Conservation (phyloP, 2,329 filamentous ascomycete genomes). For the Balansia obtecta region DNA sequence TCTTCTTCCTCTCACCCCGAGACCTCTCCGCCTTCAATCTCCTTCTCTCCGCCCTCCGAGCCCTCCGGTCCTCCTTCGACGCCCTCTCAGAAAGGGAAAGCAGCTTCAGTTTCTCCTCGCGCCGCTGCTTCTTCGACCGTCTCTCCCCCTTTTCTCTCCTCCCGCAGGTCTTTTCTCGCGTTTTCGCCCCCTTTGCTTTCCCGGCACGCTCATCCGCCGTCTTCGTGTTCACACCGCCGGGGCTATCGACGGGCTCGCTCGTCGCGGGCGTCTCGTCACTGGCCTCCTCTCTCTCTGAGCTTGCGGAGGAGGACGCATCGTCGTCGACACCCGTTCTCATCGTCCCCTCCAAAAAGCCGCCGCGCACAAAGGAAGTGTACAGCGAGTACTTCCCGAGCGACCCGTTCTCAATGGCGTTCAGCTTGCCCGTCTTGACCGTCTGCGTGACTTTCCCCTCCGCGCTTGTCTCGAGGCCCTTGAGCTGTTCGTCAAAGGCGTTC, state of each 20-base stretch:
- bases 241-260: constrained; percentile 17
- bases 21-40: constrained; percentile 17
- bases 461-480: constrained; percentile 64
- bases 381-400: constrained; percentile 48
- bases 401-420: constrained; percentile 43
- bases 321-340: constrained; percentile 24
- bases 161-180: neutral
- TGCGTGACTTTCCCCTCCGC: constrained; percentile 43
- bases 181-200: constrained; percentile 13
- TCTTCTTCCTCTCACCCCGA: constrained; percentile 10
- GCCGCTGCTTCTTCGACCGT: constrained; percentile 13
- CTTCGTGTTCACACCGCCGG: neutral
- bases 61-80: constrained; percentile 31
- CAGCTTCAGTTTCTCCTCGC: constrained; percentile 2
- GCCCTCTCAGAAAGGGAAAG: constrained; percentile 6
- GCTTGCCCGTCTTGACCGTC: constrained; percentile 39
- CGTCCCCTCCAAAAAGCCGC: constrained; percentile 66
- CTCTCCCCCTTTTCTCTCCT: constrained; percentile 2
- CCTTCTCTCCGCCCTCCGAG: constrained; percentile 21
- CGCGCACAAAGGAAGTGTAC: constrained; percentile 76
- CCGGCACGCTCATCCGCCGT: neutral
- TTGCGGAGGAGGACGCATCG: constrained; percentile 12
- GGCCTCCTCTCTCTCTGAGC: constrained; percentile 10
- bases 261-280: constrained; percentile 17
- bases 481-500: constrained; percentile 80